These are phyloP conservation scores for Parafenestella ontariensis DNA, from an alignment of 2,329 filamentous ascomycete species.

Conservation along the genomic window DNA sequence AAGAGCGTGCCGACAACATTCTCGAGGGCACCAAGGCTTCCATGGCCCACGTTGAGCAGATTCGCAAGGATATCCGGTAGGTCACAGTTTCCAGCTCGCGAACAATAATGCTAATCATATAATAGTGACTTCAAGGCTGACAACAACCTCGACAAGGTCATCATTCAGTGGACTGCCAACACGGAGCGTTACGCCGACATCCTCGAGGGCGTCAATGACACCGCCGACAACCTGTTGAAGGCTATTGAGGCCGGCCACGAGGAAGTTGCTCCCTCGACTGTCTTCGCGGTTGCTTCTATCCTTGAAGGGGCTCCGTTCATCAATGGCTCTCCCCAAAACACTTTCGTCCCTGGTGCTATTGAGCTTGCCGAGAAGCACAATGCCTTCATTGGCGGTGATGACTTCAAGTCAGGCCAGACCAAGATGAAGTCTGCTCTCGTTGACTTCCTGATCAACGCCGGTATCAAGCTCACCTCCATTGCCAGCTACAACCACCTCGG, in stretches of 20 bases:
- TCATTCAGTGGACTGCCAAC: conserved; percentile 98
- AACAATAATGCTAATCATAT: conserved; percentile 4
- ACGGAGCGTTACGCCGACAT: conserved; percentile 96
- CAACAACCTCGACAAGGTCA: conserved; percentile 90
- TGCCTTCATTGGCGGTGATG: conserved; percentile 94
- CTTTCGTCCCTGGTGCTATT: conserved; percentile 92
- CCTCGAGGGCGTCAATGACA: conserved; percentile 90
- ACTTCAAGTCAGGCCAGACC: conserved; percentile 99
- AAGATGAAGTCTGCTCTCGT: conserved; percentile 99
- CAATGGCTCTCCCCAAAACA: conserved; percentile 99
- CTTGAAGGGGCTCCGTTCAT: conserved; percentile 92
- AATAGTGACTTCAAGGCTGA: conserved; percentile 80
- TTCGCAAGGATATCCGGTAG: conserved; percentile 89
- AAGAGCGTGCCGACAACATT: conserved; percentile 92
- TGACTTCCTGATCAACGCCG: conserved; percentile 97
- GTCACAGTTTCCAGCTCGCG: conserved; percentile 45
- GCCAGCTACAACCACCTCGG: conserved; percentile 99
- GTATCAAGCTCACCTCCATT: conserved; percentile 98
- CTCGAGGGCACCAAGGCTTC: conserved; percentile 83
- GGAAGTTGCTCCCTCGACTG: conserved; percentile 92
- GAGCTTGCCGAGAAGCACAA: conserved; percentile 85
- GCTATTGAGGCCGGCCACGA: conserved; percentile 85
- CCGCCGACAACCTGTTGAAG: conserved; percentile 88
- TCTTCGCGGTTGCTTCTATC: conserved; percentile 95
- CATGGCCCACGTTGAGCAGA: conserved; percentile 87